A percentile compares a stretch with the other conserved stretches of the same genome.
These are phyloP conservation scores for Ophiocytium majus DNA, from an alignment of 352 stramenopile species.

Conservation along the genomic window DNA sequence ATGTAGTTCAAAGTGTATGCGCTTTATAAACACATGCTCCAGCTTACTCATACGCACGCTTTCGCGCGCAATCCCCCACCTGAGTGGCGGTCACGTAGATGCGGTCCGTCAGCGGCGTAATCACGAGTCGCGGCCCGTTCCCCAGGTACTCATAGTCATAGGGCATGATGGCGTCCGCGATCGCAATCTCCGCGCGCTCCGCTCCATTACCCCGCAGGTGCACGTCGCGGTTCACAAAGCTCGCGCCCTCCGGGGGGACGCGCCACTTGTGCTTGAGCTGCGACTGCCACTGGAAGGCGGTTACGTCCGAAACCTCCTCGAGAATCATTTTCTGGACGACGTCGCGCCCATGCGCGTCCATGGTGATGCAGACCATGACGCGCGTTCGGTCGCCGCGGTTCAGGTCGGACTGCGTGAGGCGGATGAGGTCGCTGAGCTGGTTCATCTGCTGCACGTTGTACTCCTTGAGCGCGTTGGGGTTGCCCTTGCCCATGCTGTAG, in stretches of 20 bases:
- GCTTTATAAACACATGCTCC: no score
- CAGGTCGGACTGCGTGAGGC: constrained; percentile 71
- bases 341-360: constrained; percentile 88
- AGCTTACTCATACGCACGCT: no score
- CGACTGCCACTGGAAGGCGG: constrained; percentile 87
- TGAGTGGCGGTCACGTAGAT: constrained; percentile 93
- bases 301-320: constrained; percentile 69
- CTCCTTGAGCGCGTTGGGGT: constrained; percentile 76
- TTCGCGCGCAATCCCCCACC: no score
- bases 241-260: constrained; percentile 76
- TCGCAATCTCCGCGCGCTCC: constrained; percentile 68
- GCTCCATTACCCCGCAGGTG: constrained; percentile 67
- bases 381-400: constrained; percentile 83
- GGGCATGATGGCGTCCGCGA: constrained; percentile 84
- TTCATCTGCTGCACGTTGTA: constrained; percentile 87
- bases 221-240: constrained; percentile 82
- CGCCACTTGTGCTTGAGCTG: constrained; percentile 89
- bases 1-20: no score
- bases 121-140: constrained; percentile 87
- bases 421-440: constrained; percentile 88
- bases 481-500: constrained; percentile 59
- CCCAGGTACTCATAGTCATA: constrained; percentile 96
- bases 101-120: constrained; percentile 89
- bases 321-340: constrained; percentile 92
- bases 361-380: constrained; percentile 92